Percentiles rank a stretch among this genome's conserved stretches.
These are phyloP conservation scores for Globisporangium lucens DNA, from an alignment of 352 stramenopile species.

Conservation along the genomic window DNA sequence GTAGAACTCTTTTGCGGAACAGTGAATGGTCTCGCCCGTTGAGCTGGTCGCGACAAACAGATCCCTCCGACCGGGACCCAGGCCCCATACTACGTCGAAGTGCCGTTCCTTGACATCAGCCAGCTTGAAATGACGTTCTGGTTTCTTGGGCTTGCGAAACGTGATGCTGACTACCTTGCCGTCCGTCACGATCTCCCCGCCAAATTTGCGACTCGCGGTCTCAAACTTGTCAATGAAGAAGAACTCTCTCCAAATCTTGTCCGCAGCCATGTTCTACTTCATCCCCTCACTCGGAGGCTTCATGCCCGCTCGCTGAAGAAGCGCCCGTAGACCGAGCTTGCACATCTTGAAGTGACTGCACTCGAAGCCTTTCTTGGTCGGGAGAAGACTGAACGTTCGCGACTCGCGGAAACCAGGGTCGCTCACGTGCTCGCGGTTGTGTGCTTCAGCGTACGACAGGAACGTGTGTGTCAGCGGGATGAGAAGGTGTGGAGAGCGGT, in stretches of 20 bases:
- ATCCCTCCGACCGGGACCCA: conserved; percentile 4
- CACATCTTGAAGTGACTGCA: no score
- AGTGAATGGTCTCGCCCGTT: conserved; percentile 2
- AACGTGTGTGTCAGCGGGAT: no score
- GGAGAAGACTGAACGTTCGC: no score
- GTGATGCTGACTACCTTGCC: background rate
- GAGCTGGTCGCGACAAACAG: conserved; percentile 6
- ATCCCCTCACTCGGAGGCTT: background rate
- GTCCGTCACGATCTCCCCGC: background rate
- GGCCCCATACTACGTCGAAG: conserved; percentile 5
- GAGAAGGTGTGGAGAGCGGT: no score
- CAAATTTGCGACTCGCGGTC: conserved; percentile 1
- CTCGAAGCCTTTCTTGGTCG: no score
- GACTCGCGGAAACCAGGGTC: no score
- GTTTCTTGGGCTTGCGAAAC: conserved; percentile 6
- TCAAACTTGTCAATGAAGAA: conserved; percentile 6
- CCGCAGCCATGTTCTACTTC: background rate
- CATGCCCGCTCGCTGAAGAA: no score
- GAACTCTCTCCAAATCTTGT: conserved; percentile 7
- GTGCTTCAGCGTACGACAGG: no score
- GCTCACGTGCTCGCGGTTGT: no score
- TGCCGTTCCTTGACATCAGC: conserved; percentile 1
- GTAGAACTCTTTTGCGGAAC: conserved; percentile 2
- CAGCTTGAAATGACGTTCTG: background rate
- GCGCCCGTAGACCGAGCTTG: no score